phyloP scores from a whole-genome alignment of 305 asterid genomes.

The Fraxinus greggii region DNA sequence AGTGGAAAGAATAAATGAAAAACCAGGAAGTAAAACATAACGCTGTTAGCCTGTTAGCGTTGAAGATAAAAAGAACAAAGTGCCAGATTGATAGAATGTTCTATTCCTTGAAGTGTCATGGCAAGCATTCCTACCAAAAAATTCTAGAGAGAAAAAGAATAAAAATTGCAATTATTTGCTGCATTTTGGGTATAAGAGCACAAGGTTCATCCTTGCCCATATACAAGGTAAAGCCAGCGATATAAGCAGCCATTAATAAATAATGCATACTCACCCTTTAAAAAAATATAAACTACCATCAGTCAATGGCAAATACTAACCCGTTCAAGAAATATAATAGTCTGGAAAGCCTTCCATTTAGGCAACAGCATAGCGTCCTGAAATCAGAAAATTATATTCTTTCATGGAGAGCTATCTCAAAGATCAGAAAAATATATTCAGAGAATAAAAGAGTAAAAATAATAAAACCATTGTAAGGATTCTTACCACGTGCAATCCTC shows the following conservation, averaged over 20 bases:
- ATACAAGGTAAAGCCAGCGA: conserved; percentile 16
- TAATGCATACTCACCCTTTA: conserved; percentile 41
- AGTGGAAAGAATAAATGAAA: not conserved
- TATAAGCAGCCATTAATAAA: not conserved
- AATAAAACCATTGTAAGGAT: not conserved
- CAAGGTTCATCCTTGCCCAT: not conserved
- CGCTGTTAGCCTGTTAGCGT: not conserved
- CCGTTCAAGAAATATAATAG: conserved; percentile 78
- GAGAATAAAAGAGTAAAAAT: not conserved
- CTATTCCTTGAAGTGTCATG: not conserved
- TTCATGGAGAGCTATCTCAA: not conserved
- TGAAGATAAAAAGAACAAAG: not conserved
- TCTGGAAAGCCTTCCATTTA: conserved; percentile 88
- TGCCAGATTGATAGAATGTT: not conserved
- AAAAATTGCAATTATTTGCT: not conserved
- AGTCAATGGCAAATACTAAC: conserved; percentile 33
- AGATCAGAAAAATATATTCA: not conserved
- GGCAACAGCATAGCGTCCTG: conserved; percentile 75
- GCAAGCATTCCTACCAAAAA: not conserved
- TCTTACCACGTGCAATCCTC: not conserved
- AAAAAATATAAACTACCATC: conserved; percentile 55
- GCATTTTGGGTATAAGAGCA: not conserved
- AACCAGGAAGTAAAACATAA: not conserved
- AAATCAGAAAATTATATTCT: conserved; percentile 24
- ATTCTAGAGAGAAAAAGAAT: not conserved